Percentiles rank a stretch among this genome's conserved stretches.
phyloP scores from a whole-genome alignment of 1,284 basidiomycete genomes.

The Puccinia brachypodii region DNA sequence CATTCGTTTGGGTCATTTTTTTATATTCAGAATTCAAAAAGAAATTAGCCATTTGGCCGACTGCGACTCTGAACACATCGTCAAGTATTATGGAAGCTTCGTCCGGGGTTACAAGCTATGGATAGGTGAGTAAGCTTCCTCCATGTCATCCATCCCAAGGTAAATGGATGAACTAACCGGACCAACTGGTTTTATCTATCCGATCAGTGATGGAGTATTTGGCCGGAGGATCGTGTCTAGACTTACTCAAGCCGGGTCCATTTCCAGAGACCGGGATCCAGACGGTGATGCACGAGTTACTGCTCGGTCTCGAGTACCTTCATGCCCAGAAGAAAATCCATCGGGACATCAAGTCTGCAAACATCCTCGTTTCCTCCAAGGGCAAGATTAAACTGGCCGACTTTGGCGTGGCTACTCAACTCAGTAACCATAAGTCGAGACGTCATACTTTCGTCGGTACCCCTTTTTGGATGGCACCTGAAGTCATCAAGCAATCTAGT shows the following conservation, averaged over 20 bases:
- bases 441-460: conserved; percentile 89
- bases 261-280: conserved; percentile 42
- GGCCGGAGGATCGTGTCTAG: conserved; percentile 46
- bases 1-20: background rate
- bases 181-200: background rate
- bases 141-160: background rate
- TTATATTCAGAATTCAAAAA: conserved; percentile 30
- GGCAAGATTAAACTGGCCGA: conserved; percentile 95
- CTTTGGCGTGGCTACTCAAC: conserved; percentile 92
- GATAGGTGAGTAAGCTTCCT: conserved; percentile 12
- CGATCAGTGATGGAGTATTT: conserved; percentile 39
- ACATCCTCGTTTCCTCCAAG: conserved; percentile 86
- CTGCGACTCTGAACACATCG: conserved; percentile 40
- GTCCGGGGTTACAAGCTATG: conserved; percentile 44
- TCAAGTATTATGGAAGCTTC: conserved; percentile 47
- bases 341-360: conserved; percentile 97
- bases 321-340: conserved; percentile 94
- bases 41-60: conserved; percentile 40
- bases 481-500: conserved; percentile 93
- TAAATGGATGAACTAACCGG: background rate
- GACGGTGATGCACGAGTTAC: conserved; percentile 70
- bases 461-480: conserved; percentile 97
- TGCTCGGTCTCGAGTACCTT: conserved; percentile 86
- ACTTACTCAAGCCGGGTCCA: conserved; percentile 34
- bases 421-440: conserved; percentile 71